Base-by-base conservation (phyloP, 345 rosid species). In the Balakata baccata region DNA sequence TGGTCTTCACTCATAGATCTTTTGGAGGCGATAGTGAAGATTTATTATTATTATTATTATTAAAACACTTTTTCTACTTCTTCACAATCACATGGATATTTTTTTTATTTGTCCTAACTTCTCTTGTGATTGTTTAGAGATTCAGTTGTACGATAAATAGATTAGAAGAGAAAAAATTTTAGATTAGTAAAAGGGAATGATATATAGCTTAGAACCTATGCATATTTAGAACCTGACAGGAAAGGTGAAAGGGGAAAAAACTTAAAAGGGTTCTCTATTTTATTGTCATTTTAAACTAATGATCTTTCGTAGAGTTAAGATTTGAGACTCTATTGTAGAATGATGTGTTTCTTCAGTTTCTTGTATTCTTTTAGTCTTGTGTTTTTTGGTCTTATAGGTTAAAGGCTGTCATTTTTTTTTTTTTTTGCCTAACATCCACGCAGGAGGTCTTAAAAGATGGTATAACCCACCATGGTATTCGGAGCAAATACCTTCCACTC, bases 401-500 rank as follows among this genome's bases (percentile, higher is more conserved):
- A n/a, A 46, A 61, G 11, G 46, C 47, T 61, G 13, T 45, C 49
- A 7, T 16, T 29, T 34, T 18, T 75, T 61, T 11, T 14, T 10
- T 74, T 23, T 67, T 46, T 67, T 50, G n/a, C 74, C 39, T 64
- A 49, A 39, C 61, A 72, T 67, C 68, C 70, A 64, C 81, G 81
- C 84, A 89, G 94, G 91, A 81, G 87, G 66, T n/a, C 87, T 89
- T 76, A 84, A 88, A 78, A 88, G 97, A 73, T 91, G 97, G 97
- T 89, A 86, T 65, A 89, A 91, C 84, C 90, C 97, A 45, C 73
- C 86, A 23, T 91, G 97, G 94, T 87, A 66, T 69, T 74, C 80
- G 17, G 94, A 91, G 80, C 70, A 81, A 72, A 87, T 89, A 67
- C 97, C 97, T 75, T 89, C 92, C 76, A 73, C 79, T 50, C 90